phyloP scores from a whole-genome alignment of 306 rosid species.

The Glycine soja region DNA sequence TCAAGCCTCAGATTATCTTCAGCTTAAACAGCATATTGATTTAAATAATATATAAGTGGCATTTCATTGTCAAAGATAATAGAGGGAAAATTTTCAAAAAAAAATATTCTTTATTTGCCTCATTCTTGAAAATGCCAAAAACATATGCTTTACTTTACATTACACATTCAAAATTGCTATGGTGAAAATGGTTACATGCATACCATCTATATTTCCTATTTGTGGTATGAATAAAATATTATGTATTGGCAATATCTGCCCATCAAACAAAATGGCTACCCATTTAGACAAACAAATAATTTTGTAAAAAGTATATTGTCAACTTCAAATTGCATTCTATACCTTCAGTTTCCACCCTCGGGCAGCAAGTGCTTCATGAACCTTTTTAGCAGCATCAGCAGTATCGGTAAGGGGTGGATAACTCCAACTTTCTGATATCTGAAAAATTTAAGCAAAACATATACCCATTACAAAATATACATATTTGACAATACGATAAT shows the following conservation, averaged over 20 bases:
- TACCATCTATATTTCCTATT: constrained; percentile 40
- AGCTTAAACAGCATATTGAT: background rate
- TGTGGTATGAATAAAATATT: constrained; percentile 36
- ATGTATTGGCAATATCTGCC: constrained; percentile 6
- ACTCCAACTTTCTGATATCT: constrained; percentile 98
- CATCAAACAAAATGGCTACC: too few relatives aligned
- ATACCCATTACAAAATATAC: constrained; percentile 9
- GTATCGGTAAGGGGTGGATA: constrained; percentile 94
- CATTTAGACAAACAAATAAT: background rate
- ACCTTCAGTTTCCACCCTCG: constrained; percentile 92
- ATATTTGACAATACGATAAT: constrained; percentile 9
- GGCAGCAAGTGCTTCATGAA: constrained; percentile 75
- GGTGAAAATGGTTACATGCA: constrained; percentile 45
- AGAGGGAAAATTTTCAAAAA: background rate
- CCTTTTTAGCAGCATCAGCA: constrained; percentile 79
- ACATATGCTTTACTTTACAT: constrained; percentile 39
- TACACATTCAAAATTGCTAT: constrained; percentile 43
- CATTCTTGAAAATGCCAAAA: constrained; percentile 43
- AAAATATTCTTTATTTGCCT: constrained; percentile 10
- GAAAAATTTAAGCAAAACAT: constrained; percentile 42
- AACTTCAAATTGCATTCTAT: constrained; percentile 46
- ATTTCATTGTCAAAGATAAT: constrained; percentile 17
- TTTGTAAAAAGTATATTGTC: background rate
- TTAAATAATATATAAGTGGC: background rate
- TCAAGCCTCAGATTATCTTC: too few relatives aligned